Base-by-base conservation (phyloP, 179 eudicot species). In the Gypsophila paniculata region DNA sequence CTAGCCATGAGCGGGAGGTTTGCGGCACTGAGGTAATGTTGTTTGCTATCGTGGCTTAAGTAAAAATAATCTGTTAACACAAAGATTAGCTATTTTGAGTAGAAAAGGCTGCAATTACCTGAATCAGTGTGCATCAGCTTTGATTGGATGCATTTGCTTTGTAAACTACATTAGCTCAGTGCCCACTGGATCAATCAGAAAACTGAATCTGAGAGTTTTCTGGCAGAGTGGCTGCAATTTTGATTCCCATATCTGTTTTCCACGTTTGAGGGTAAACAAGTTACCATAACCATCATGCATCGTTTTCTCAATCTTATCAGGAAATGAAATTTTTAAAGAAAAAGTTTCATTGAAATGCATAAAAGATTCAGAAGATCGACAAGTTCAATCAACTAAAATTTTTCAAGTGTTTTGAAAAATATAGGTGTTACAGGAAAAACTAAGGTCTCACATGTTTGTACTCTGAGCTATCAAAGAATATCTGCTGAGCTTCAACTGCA, bases 121-220 rank as follows among this genome's bases (percentile, higher is more conserved):
- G 65, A 11, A 26, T 18, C 25, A 29, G 22, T 26, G 29, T 63
- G 65, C 54, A 36, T 64, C 19, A 49, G 53, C 57, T 48, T 48
- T 57, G 19, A 57, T 58, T 8, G 63, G 61, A 5, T 32, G 67
- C 61, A 53, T 1, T 23, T 44, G 58, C 44, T 34, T 14, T 65
- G 53, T 44, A 17, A 62, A 42, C 77, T 91, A 91, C 93, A 91
- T 91, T 53, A 91, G 80, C 74, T 89, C 91, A 42, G 82, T 90
- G 72, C 96, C 97, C 42, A 91, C 87, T 29, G 97, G 97, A 78
- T 90, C 90, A 52, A 90, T 86, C 22, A 85, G 79, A 79, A 74
- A 91, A 70, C 81, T 81, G 62, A 84, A 70, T 12, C 82, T 74
- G 17, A 92, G 82, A 64, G 74, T 74, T 74, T 83, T 83, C 67